Evolutionary conservation across 441 rosid species (phyloP).

Genomic region (Syzygium syzygioides): DNA sequence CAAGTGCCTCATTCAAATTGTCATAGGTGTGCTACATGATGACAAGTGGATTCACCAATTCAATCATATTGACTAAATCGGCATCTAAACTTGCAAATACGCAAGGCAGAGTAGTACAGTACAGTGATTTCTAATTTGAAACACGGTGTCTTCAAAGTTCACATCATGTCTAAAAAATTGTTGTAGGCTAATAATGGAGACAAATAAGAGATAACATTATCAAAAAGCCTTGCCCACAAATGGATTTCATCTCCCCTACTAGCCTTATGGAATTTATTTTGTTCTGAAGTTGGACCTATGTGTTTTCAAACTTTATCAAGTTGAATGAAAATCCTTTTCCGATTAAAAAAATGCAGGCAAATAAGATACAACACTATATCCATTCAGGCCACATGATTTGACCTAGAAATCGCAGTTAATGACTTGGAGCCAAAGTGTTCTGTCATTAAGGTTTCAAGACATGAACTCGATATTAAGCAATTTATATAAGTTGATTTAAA

Average conservation of each 20-base stretch:
- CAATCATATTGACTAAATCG: background rate
- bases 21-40: conserved; percentile 52
- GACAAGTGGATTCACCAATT: background rate
- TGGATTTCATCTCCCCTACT: no score
- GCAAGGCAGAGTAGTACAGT: background rate
- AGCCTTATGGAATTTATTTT: no score
- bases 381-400: background rate
- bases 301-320: no score
- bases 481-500: background rate
- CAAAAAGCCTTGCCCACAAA: no score
- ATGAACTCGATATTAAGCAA: background rate
- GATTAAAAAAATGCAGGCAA: background rate
- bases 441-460: background rate
- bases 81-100: background rate
- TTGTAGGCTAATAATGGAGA: background rate
- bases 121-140: background rate
- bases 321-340: no score
- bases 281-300: no score
- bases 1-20: conserved; percentile 49
- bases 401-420: background rate
- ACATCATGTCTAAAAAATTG: background rate
- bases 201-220: background rate
- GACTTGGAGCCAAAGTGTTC: background rate
- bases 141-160: background rate
- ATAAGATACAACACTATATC: background rate